phyloP scores from a whole-genome alignment of 2,329 filamentous ascomycete genomes.

The Arthrobotrys entomopaga region DNA sequence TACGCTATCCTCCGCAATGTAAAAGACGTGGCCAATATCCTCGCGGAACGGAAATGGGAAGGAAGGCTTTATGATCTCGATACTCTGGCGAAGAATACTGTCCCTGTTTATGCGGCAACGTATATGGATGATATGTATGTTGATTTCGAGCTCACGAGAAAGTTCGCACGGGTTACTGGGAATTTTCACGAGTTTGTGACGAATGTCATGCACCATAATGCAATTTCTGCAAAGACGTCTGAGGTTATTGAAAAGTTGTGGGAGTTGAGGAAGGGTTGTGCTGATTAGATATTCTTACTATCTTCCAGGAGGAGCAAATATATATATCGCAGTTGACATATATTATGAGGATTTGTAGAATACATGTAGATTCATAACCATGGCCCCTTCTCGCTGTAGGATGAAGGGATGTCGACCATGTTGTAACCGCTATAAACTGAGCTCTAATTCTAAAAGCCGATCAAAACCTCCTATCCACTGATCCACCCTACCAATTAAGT shows the following conservation, averaged over 20 bases:
- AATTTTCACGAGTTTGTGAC: conserved; percentile 84
- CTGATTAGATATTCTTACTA: conserved; percentile 65
- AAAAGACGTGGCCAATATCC: conserved; percentile 73
- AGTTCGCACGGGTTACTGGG: conserved; percentile 78
- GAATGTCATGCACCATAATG: conserved; percentile 88
- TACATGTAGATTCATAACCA: no score
- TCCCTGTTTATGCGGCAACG: conserved; percentile 85
- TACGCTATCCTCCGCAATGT: conserved; percentile 79
- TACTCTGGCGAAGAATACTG: conserved; percentile 78
- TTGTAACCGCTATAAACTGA: no score
- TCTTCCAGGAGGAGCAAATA: no score
- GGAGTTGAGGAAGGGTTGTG: conserved; percentile 75
- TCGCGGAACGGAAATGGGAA: conserved; percentile 78
- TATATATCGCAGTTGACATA: no score
- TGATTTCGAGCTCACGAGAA: conserved; percentile 76
- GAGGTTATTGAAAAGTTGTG: conserved; percentile 82
- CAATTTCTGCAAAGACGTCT: conserved; percentile 75
- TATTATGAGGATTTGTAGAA: not conserved
- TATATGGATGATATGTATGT: conserved; percentile 95
- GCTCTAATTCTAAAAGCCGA: no score
- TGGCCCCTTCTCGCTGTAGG: no score
- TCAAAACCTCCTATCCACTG: no score
- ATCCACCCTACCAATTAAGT: no score
- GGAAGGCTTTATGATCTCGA: conserved; percentile 78
- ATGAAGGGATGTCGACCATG: no score